Evolutionary conservation across 176 grass and related monocot species (phyloP), one percentile per base, ranked within the genome.

Genomic region (Raddia distichophylla): DNA sequence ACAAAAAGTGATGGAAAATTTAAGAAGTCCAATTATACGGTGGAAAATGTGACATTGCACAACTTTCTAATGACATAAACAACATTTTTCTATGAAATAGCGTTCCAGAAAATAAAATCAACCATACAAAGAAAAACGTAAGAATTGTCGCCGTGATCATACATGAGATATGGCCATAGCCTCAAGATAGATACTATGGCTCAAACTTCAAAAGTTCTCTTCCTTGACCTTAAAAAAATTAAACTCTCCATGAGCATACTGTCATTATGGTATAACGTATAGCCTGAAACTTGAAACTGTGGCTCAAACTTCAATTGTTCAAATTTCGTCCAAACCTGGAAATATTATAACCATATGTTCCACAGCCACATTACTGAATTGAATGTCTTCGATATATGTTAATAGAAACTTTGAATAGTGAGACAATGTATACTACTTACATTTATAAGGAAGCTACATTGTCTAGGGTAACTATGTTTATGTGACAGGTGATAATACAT

Each of bases 361-460:
- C 63, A 82, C 47, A 58, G 51, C 27, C 70, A 78, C 60, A 71
- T 64, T 40, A 76, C 22, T 47, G 40, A 52, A 64, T 8, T 48
- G 2, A 76, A 19, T 59, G 15, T 51, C 40, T 49, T 70, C 40
- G 42, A 57, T 59, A 72, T 49, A 71, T 44, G 49, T 34, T 34
- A 70, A 14, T 6, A 64, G 3, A 81, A 62, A 80, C n/a, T 49
- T 64, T 32, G n/a, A 37, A 64, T 57, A 52, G 43, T 15, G 27
- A 83, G 27, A 43, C n/a, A 73, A 40, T 60, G 58, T 58, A 73
- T 60, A 71, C 6, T 77, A 82, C 60, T 90, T 82, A 74, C 79
- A 83, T 55, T 68, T 83, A 65, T 54, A 83, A 67, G 73, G 19
- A 82, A 46, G 46, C 20, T 69, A 86, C 68, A 67, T 32, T 62